Conservation (phyloP, 768 basidiomycete genomes). For the Nidula microcarpa region DNA sequence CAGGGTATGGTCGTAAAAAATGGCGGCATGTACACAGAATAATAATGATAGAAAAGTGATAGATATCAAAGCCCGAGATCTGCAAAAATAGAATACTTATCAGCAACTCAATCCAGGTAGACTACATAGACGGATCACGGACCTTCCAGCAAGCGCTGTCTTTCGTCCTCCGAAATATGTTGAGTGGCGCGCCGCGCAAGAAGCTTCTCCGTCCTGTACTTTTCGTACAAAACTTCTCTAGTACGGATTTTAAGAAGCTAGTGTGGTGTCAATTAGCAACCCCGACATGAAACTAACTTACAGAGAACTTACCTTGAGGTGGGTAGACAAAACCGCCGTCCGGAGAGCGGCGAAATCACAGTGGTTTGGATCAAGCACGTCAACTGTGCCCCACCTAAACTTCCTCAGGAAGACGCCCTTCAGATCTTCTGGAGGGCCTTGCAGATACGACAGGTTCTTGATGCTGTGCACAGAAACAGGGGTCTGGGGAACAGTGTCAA, state of each 20-base stretch:
- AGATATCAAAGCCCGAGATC: conserved; percentile 14
- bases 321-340: conserved; percentile 80
- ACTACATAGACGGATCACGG: conserved; percentile 7
- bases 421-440: conserved; percentile 63
- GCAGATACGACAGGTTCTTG: conserved; percentile 36
- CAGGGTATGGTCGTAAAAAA: not conserved
- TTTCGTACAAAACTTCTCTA: conserved; percentile 89
- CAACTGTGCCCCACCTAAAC: conserved; percentile 87
- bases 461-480: conserved; percentile 32
- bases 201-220: conserved; percentile 88
- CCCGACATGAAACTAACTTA: not conserved
- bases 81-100: not conserved
- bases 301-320: conserved; percentile 64
- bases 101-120: too few relatives aligned
- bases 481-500: conserved; percentile 26
- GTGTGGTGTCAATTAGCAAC: conserved; percentile 2
- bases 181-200: conserved; percentile 81
- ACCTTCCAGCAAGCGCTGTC: conserved; percentile 75
- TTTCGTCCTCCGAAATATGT: conserved; percentile 72
- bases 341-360: conserved; percentile 86
- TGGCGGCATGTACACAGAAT: not conserved
- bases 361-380: conserved; percentile 81
- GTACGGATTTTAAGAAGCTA: conserved; percentile 82
- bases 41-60: conserved; percentile 18
- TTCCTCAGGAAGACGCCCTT: conserved; percentile 73